Evolutionary conservation across 208 protist species (phyloP), one percentile per base, ranked within the genome.

Genomic region (Entamoeba dispar): DNA sequence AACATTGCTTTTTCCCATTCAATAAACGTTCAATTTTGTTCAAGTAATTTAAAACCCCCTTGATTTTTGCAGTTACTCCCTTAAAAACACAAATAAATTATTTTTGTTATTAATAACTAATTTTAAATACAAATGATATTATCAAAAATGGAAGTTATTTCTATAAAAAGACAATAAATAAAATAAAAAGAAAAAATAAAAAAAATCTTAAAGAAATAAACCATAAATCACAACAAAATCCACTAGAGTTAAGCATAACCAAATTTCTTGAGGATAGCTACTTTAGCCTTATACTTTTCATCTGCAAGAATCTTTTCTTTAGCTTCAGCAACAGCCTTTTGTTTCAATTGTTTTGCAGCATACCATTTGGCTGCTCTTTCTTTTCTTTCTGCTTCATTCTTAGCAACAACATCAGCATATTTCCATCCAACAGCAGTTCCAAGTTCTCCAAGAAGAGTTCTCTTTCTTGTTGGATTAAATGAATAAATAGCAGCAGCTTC

Each of bases 371-470:
- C 90, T 73, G 92, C 91, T 55, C 94, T 93, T 34, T 92, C 95
- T 93, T 97, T 97, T 77, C 97, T 94, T 95, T 97, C 96, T 38
- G 92, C 96, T 96, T 98, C 97, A 73, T 98, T 95, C n/a, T 61
- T 93, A 15, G 55, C 93, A 92, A 98, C 96, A 90, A 97, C 94
- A 38, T 92, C 95, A 73, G 73, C 92, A 95, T 98, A 95, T 95
- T 98, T 97, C 97, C 97, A 98, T 92, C 97, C 97, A 91, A 97
- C 94, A 94, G 96, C 94, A 34, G 34, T 90, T 91, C 96, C 93
- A 15, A 98, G 93, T 69, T 94, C 92, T 86, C 96, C 97, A 14
- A 98, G 95, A 14, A 94, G 92, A 90, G 95, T 97, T 95, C 92
- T 95, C 93, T 96, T 96, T 86, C 97, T 95, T 27, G 92, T 92